Percentiles rank a stretch among this genome's conserved stretches.
These are phyloP conservation scores for Aspergillus brunneoviolaceus DNA, from an alignment of 2,329 filamentous ascomycete species.

Conservation along the genomic window DNA sequence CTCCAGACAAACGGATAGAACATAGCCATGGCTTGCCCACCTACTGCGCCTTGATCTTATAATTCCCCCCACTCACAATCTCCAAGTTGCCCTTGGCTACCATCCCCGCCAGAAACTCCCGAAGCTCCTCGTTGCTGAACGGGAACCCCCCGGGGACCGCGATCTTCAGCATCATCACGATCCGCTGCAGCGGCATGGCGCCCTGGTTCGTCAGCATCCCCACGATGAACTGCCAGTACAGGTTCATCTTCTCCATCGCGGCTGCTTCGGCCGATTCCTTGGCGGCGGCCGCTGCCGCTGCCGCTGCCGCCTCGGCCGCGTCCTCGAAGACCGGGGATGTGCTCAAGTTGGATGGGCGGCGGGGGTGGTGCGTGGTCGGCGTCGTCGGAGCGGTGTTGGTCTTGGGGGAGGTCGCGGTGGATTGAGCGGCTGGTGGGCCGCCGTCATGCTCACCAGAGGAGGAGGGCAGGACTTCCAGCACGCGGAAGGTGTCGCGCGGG, in stretches of 20 bases:
- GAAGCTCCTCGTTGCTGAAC: conserved; percentile 84
- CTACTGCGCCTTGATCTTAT: conserved; percentile 50
- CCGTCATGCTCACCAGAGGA: conserved; percentile 23
- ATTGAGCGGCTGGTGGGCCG: conserved; percentile 10
- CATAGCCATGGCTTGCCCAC: too few species aligned
- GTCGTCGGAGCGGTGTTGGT: not conserved
- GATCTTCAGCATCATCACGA: conserved; percentile 95
- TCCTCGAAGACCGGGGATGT: conserved; percentile 3
- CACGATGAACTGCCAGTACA: conserved; percentile 90
- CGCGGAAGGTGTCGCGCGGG: conserved; percentile 54
- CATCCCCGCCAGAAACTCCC: conserved; percentile 76
- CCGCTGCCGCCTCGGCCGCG: conserved; percentile 24
- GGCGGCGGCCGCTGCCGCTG: conserved; percentile 40
- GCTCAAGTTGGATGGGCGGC: not conserved
- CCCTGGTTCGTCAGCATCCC: conserved; percentile 94
- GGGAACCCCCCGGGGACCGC: conserved; percentile 83
- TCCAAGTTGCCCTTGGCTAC: conserved; percentile 70
- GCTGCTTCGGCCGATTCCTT: conserved; percentile 55
- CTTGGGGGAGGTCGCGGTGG: not conserved
- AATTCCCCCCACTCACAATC: conserved; percentile 65
- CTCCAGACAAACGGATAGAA: too few species aligned
- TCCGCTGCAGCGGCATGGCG: conserved; percentile 76
- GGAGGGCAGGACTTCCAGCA: conserved; percentile 55
- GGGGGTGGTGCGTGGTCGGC: not conserved
- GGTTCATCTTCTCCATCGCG: conserved; percentile 65